Percentiles rank a stretch among this genome's conserved stretches.
Conservation (phyloP, 192 early-diverging fungal genomes). For the Glomus cerebriforme region DNA sequence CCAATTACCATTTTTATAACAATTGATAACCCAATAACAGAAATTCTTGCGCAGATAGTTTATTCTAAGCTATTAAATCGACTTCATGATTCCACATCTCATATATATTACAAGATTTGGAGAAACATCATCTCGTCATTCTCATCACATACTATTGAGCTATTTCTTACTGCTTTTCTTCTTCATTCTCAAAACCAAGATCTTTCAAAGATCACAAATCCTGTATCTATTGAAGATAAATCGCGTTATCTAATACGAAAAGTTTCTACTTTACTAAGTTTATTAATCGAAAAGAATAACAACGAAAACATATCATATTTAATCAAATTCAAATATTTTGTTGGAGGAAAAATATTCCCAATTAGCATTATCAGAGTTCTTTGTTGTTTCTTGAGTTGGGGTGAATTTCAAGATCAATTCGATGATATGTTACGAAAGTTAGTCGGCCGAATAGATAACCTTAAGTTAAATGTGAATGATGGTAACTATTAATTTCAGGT, state of each 20-base stretch:
- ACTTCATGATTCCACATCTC: background rate
- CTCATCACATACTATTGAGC: background rate
- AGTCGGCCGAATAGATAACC: background rate
- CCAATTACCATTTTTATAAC: background rate
- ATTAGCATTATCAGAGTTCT: slow-evolving; percentile 21
- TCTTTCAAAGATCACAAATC: background rate
- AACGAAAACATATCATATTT: background rate
- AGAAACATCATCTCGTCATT: background rate
- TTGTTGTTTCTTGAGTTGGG: slow-evolving; percentile 29
- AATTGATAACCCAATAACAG: background rate
- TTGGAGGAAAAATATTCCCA: slow-evolving; percentile 25
- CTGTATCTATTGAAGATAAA: slow-evolving; percentile 3
- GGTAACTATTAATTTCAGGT: too few species aligned
- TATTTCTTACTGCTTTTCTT: slow-evolving; percentile 14
- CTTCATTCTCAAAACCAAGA: background rate
- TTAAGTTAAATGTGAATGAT: slow-evolving; percentile 4
- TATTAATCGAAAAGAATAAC: slow-evolving; percentile 18
- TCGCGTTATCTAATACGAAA: slow-evolving; percentile 15
- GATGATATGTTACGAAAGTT: background rate
- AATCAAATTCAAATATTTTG: slow-evolving; percentile 29
- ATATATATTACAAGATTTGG: slow-evolving; percentile 22
- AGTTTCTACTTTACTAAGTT: background rate
- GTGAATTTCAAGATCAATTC: background rate
- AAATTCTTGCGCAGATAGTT: background rate
- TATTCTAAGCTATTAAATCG: slow-evolving; percentile 2